phyloP scores from a whole-genome alignment of 2,329 filamentous ascomycete genomes.

The Periconia digitata region DNA sequence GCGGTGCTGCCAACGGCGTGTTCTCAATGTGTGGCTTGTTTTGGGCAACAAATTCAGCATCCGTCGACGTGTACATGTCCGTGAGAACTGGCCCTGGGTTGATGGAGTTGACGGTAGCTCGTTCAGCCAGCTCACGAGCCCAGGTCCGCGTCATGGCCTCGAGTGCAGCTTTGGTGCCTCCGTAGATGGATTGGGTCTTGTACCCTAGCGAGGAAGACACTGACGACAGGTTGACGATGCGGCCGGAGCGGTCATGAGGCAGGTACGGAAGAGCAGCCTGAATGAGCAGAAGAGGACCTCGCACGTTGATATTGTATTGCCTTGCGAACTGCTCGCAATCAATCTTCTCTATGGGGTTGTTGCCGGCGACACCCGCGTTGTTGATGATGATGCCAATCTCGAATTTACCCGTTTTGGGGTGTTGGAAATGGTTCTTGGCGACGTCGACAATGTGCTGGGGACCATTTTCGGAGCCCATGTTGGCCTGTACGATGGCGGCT shows the following conservation, averaged over 20 bases:
- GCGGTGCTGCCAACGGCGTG: constrained; percentile 65
- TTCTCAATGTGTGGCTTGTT: constrained; percentile 64
- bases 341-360: constrained; percentile 66
- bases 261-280: constrained; percentile 73
- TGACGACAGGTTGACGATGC: constrained; percentile 64
- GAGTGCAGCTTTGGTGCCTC: constrained; percentile 66
- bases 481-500: constrained; percentile 67
- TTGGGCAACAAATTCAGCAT: constrained; percentile 58
- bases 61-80: constrained; percentile 64
- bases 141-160: constrained; percentile 71
- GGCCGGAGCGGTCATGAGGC: constrained; percentile 66
- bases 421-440: constrained; percentile 61
- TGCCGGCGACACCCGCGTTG: constrained; percentile 73
- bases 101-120: constrained; percentile 65
- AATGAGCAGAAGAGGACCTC: constrained; percentile 75
- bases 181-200: constrained; percentile 62
- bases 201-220: constrained; percentile 62
- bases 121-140: constrained; percentile 63
- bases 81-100: constrained; percentile 66
- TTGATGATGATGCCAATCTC: constrained; percentile 84
- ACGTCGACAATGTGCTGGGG: constrained; percentile 62
- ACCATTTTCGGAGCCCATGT: constrained; percentile 65
- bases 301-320: constrained; percentile 79
- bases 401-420: constrained; percentile 57
- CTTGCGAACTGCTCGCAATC: constrained; percentile 66